Conservation (phyloP, 2,329 filamentous ascomycete genomes). For the Ceratocystis colombiana region DNA sequence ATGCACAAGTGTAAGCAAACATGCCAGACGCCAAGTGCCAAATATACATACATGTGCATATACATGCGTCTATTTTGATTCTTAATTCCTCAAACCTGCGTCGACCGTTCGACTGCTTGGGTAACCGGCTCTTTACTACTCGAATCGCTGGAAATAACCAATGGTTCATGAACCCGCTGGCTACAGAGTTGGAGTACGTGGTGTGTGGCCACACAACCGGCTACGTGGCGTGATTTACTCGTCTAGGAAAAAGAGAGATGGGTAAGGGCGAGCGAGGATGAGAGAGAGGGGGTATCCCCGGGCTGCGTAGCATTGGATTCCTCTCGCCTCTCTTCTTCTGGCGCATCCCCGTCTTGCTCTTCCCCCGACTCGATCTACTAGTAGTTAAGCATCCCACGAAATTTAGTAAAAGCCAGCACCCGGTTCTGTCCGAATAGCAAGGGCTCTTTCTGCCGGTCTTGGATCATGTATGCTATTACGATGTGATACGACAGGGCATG, state of each 20-base stretch:
- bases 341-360: too few relatives aligned
- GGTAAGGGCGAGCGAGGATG: not conserved
- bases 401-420: not conserved
- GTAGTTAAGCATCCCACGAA: not conserved
- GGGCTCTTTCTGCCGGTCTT: not conserved
- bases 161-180: too few relatives aligned
- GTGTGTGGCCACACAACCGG: not conserved
- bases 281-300: not conserved
- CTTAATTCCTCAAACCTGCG: too few relatives aligned
- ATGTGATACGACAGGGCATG: not conserved
- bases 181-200: constrained; percentile 5
- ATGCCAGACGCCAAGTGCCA: too few relatives aligned
- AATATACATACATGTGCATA: not conserved
- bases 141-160: too few relatives aligned
- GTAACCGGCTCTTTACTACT: too few relatives aligned
- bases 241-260: not conserved
- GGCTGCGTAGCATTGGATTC: too few relatives aligned
- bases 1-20: not conserved
- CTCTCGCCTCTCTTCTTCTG: too few relatives aligned
- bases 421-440: constrained; percentile 14
- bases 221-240: constrained; percentile 3
- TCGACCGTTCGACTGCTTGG: too few relatives aligned
- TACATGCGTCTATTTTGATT: not conserved
- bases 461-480: not conserved
- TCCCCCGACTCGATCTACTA: not conserved